phyloP scores from a whole-genome alignment of 306 rosid genomes.

The Luffa aegyptiaca region DNA sequence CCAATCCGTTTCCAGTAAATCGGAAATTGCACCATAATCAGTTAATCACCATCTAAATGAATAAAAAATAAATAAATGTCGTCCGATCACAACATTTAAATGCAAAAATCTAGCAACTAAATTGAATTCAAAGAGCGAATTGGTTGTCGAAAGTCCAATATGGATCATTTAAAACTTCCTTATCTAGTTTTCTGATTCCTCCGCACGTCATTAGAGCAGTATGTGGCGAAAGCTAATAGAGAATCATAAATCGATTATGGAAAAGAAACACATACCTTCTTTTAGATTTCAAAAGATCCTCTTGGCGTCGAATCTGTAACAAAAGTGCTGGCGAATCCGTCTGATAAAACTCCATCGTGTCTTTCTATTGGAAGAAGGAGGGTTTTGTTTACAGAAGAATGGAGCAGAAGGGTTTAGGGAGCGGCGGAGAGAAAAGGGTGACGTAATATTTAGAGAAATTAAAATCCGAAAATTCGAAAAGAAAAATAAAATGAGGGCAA shows the following conservation, averaged over 20 bases:
- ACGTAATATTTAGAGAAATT: too few relatives aligned
- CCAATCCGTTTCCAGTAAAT: background rate
- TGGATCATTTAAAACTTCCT: background rate
- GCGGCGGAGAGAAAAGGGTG: too few relatives aligned
- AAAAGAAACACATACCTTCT: conserved; percentile 25
- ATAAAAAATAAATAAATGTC: background rate
- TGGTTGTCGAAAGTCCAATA: background rate
- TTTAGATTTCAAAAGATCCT: conserved; percentile 41
- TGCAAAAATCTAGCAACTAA: background rate
- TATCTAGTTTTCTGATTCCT: background rate
- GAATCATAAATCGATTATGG: background rate
- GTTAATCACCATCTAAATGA: background rate
- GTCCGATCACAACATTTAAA: background rate
- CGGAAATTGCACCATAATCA: background rate
- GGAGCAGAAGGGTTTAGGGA: too few relatives aligned
- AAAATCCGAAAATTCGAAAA: too few relatives aligned
- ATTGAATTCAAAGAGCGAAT: background rate
- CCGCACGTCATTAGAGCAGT: background rate
- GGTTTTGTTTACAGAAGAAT: background rate
- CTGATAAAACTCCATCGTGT: conserved; percentile 16
- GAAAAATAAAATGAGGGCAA: too few relatives aligned
- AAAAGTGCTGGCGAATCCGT: conserved; percentile 29
- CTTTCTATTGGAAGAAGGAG: background rate
- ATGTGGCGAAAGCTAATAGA: background rate
- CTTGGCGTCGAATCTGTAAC: conserved; percentile 28